These are phyloP conservation scores for Cystofilobasidium bisporidii DNA, from an alignment of 768 basidiomycete species.

Conservation along the genomic window DNA sequence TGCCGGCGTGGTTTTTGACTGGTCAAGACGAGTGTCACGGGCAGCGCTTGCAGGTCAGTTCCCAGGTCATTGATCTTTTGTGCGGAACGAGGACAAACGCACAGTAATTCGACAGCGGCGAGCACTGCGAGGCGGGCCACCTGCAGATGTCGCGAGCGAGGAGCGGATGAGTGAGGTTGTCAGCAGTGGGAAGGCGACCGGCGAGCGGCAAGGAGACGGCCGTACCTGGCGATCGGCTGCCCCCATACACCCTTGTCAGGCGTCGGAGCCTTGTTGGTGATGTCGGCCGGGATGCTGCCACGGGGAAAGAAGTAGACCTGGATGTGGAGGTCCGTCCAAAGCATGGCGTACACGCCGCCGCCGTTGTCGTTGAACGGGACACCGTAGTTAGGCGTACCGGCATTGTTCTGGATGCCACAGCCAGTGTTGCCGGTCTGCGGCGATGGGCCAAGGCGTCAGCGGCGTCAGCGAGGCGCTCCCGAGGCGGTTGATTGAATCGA, in stretches of 20 bases:
- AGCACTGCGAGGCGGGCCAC: constrained; percentile 65
- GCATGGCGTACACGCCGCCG: constrained; percentile 68
- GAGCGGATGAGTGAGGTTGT: constrained; percentile 69
- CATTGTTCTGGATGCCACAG: constrained; percentile 63
- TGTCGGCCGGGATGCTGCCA: constrained; percentile 62
- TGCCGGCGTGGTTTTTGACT: constrained; percentile 18
- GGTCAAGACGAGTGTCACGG: too few relatives aligned
- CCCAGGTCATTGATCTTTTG: too few relatives aligned
- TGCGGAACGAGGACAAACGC: too few relatives aligned
- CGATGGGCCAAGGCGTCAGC: background rate
- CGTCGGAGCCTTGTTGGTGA: constrained; percentile 56
- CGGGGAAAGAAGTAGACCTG: constrained; percentile 57
- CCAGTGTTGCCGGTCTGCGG: constrained; percentile 44
- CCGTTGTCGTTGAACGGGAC: constrained; percentile 67
- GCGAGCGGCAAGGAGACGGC: background rate
- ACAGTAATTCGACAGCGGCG: constrained; percentile 16
- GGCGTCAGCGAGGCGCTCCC: too few relatives aligned
- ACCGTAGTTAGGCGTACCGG: constrained; percentile 58
- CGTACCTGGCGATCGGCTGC: constrained; percentile 14
- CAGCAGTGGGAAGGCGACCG: constrained; percentile 42
- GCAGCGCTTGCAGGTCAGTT: too few relatives aligned
- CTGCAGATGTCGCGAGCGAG: too few relatives aligned
- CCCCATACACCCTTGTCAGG: constrained; percentile 43
- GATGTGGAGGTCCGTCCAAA: constrained; percentile 16
- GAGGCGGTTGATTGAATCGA: too few relatives aligned